These are phyloP conservation scores for Oryza australiensis DNA, from an alignment of 176 grass and related monocot species.

Conservation along the genomic window DNA sequence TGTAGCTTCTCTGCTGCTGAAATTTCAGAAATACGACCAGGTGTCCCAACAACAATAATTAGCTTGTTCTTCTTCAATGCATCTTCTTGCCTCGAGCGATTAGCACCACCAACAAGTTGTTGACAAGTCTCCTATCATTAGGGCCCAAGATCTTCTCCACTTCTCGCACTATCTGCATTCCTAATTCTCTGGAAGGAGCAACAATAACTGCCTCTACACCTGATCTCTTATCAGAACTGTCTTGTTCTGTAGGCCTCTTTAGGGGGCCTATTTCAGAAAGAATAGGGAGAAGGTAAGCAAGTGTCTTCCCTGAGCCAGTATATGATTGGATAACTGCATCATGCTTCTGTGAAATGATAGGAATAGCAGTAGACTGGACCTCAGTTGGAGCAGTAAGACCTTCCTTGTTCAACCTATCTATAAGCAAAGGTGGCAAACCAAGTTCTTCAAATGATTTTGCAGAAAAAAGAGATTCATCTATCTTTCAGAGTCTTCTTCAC, in stretches of 20 bases:
- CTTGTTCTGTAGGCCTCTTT: slow-evolving; percentile 51
- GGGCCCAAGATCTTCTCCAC: slow-evolving; percentile 76
- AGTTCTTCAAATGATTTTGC: slow-evolving; percentile 83
- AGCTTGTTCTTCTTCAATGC: slow-evolving; percentile 94
- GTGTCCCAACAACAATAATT: slow-evolving; percentile 79
- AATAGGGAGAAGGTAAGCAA: slow-evolving; percentile 84
- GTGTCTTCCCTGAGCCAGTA: slow-evolving; percentile 87
- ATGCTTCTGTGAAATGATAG: slow-evolving; percentile 74
- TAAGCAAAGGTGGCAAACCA: slow-evolving; percentile 69
- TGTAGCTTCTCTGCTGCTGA: slow-evolving; percentile 89
- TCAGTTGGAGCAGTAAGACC: slow-evolving; percentile 80
- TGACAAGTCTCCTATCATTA: slow-evolving; percentile 82
- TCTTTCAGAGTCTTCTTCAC: slow-evolving; percentile 55
- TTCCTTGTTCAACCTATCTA: slow-evolving; percentile 57
- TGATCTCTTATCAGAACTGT: slow-evolving; percentile 53
- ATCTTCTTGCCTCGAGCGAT: slow-evolving; percentile 88
- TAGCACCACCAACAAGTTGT: slow-evolving; percentile 90
- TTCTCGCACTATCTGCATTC: slow-evolving; percentile 95
- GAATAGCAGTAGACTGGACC: slow-evolving; percentile 80
- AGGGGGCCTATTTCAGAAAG: slow-evolving; percentile 78
- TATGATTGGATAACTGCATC: slow-evolving; percentile 88
- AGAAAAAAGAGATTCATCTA: slow-evolving; percentile 84
- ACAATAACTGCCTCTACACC: slow-evolving; percentile 84
- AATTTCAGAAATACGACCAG: slow-evolving; percentile 90
- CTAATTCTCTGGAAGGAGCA: slow-evolving; percentile 93